Conservation (phyloP, 192 early-diverging fungal genomes). For the Anaeromyces robustus region DNA sequence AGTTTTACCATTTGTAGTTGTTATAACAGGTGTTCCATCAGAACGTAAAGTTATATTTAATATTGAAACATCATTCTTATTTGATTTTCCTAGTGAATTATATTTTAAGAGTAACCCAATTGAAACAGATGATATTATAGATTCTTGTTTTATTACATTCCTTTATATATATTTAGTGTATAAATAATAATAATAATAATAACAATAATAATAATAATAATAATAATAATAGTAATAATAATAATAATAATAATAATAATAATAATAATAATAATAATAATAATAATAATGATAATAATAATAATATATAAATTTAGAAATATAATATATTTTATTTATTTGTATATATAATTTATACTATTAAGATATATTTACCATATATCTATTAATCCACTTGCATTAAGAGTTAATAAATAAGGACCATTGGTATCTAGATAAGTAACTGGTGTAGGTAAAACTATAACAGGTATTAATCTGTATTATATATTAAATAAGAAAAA, state of each 20-base stretch:
- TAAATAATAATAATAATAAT: no score
- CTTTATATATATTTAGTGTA: no score
- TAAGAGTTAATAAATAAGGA: slow-evolving; percentile 48
- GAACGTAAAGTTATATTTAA: slow-evolving; percentile 30
- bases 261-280: not conserved
- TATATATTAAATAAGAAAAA: no score
- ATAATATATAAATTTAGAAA: no score
- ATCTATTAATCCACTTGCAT: slow-evolving; percentile 38
- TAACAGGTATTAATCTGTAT: slow-evolving; percentile 45
- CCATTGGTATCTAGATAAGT: slow-evolving; percentile 36
- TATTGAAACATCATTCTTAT: slow-evolving; percentile 24
- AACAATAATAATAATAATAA: no score
- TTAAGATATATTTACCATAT: no score
- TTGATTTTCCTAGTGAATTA: slow-evolving; percentile 9
- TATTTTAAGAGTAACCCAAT: slow-evolving; percentile 42
- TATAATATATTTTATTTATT: no score
- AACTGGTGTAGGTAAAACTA: slow-evolving; percentile 43
- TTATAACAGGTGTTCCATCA: slow-evolving; percentile 48
- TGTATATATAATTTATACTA: no score
- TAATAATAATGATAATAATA: not conserved
- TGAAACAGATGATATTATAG: slow-evolving; percentile 32
- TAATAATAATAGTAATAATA: no score
- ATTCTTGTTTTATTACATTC: slow-evolving; percentile 37
- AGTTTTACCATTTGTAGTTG: slow-evolving; percentile 37
- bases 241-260: no score